These are phyloP conservation scores for Nicotiana undulata DNA, from an alignment of 257 asterid genomes.

Conservation along the genomic window DNA sequence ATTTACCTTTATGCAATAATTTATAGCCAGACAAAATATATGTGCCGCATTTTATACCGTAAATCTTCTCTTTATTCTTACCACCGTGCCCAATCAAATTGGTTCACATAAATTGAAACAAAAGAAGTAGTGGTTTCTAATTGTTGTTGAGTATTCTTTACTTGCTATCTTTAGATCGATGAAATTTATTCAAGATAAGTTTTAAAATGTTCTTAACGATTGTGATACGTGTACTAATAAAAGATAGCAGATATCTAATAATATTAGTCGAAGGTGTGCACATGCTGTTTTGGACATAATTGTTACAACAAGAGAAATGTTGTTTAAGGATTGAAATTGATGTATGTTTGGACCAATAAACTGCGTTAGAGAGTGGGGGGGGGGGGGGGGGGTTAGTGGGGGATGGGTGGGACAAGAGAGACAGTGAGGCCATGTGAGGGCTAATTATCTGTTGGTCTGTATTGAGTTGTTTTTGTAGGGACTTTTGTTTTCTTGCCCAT, in stretches of 20 bases:
- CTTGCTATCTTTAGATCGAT: neutral
- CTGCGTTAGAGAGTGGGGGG: too few species aligned
- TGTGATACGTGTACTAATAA: too few species aligned
- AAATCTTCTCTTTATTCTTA: too few species aligned
- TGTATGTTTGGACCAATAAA: neutral
- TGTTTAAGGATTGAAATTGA: neutral
- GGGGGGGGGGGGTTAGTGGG: neutral
- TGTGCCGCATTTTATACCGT: too few species aligned
- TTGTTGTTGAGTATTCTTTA: neutral
- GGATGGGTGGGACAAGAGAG: neutral
- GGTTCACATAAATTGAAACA: too few species aligned
- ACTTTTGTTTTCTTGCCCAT: neutral
- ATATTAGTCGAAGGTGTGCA: too few species aligned
- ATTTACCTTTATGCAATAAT: too few species aligned
- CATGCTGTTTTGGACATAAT: too few species aligned
- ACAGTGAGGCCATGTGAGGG: slow-evolving; percentile 10
- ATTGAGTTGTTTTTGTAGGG: neutral
- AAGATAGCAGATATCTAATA: too few species aligned
- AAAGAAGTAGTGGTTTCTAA: neutral
- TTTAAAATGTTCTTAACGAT: neutral
- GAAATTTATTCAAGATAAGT: neutral
- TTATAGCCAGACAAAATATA: too few species aligned
- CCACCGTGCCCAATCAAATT: too few species aligned
- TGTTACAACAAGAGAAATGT: too few species aligned
- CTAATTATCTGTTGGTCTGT: neutral